Conservation (phyloP, 371 early-diverging fungal genomes). For the Saksenaea oblongispora region DNA sequence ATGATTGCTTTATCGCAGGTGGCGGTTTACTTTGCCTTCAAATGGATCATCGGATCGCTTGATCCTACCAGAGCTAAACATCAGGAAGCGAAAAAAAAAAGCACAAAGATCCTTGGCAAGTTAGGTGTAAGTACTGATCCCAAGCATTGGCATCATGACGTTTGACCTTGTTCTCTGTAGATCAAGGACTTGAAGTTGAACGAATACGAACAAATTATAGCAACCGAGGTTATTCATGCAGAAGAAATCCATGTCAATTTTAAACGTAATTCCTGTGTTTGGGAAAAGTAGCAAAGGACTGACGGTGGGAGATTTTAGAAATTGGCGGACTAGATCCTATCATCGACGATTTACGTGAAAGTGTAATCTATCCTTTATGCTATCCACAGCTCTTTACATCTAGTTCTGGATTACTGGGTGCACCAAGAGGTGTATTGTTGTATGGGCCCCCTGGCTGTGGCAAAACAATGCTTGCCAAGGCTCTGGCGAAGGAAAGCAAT, state of each 20-base stretch:
- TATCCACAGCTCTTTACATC: conserved; percentile 89
- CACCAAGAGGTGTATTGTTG: conserved; percentile 92
- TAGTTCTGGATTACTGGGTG: conserved; percentile 84
- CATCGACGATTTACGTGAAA: conserved; percentile 87
- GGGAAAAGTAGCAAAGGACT: background rate
- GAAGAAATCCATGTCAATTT: conserved; percentile 90
- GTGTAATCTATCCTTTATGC: conserved; percentile 92
- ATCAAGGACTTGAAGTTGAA: conserved; percentile 75
- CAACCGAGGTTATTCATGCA: conserved; percentile 89
- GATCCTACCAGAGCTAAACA: conserved; percentile 77
- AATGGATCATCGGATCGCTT: conserved; percentile 70
- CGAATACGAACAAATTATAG: conserved; percentile 94
- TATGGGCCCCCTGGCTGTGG: conserved; percentile 98
- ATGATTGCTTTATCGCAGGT: conserved; percentile 83
- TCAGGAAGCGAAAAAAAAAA: conserved; percentile 73
- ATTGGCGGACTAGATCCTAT: conserved; percentile 94
- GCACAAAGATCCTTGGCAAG: conserved; percentile 67
- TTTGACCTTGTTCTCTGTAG: conserved; percentile 21
- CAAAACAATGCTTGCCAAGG: conserved; percentile 98
- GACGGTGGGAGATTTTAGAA: conserved; percentile 42
- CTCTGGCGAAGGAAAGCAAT: conserved; percentile 93
- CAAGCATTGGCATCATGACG: background rate
- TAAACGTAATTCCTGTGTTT: conserved; percentile 54
- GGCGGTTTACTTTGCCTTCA: conserved; percentile 84
- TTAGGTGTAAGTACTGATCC: conserved; percentile 64